Conservation (phyloP, 768 basidiomycete species). For the Leccinum olivaceopallidum region DNA sequence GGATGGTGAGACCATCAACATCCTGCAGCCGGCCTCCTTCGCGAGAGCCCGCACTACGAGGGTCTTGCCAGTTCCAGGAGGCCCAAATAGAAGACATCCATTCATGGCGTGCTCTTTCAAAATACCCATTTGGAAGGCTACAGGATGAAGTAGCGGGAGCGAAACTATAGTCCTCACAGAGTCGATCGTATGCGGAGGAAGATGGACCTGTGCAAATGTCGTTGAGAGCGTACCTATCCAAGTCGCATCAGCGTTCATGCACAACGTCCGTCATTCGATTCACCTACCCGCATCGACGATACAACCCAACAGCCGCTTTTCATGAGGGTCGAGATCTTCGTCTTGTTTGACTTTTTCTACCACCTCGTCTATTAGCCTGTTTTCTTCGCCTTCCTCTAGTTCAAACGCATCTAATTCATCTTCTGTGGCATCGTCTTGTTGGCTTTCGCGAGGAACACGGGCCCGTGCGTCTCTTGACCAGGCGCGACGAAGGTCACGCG, state of each 20-base stretch:
- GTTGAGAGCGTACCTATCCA: conserved; percentile 69
- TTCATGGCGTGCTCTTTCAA: conserved; percentile 90
- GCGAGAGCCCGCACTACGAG: conserved; percentile 88
- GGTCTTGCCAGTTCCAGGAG: conserved; percentile 93
- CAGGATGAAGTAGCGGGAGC: conserved; percentile 81
- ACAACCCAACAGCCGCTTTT: conserved; percentile 76
- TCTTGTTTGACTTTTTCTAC: conserved; percentile 78
- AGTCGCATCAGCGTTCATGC: conserved; percentile 9
- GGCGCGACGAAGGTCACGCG: conserved; percentile 51
- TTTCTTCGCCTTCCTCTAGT: conserved; percentile 35
- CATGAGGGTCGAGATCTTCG: conserved; percentile 74
- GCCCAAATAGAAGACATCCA: conserved; percentile 90
- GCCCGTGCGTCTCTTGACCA: conserved; percentile 58
- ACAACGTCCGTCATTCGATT: background rate
- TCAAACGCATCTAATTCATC: conserved; percentile 32
- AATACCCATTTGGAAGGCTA: conserved; percentile 86
- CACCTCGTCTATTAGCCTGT: conserved; percentile 55
- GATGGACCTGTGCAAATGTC: conserved; percentile 84
- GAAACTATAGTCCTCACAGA: conserved; percentile 91
- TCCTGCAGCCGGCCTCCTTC: conserved; percentile 90
- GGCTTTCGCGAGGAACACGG: conserved; percentile 36
- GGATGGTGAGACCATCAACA: conserved; percentile 87
- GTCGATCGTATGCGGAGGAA: conserved; percentile 87
- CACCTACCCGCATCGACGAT: conserved; percentile 79
- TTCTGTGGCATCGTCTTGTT: conserved; percentile 35